Evolutionary conservation across 768 basidiomycete genomes (phyloP), one percentile per base, ranked within the genome.

Genomic region (Agrocybe pediades): DNA sequence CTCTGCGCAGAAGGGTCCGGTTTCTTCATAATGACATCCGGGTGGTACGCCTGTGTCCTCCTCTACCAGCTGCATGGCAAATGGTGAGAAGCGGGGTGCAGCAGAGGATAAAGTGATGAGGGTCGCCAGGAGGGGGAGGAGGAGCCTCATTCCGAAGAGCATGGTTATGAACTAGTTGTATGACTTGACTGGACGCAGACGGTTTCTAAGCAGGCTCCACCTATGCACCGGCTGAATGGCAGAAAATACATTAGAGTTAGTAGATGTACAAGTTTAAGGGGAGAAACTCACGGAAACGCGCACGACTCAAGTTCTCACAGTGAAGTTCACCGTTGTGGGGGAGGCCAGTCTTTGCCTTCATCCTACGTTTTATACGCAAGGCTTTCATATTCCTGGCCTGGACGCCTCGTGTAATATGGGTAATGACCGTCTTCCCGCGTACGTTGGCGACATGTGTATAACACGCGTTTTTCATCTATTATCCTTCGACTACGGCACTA

Each of bases 1-100:
- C 45, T 56, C 55, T 13, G 45, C 55, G 17, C 55, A 56, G 21
- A 41, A 27, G 7, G 55, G 55, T 16, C 55, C 55, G 2, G 49
- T 56, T 9, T 56, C 55, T 39, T 56, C 55, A 45, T 49, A 56
- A 6, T 46, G 46, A 9, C 55, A 56, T 2, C 55, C 55, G 21
- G 55, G 49, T 6, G 55, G 55, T 36, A 36, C 11, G 29, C 15
- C 29, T 7, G 29, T 7, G 13, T 36, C 33, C 11, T 11, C 5
- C n/a, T 5, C 4, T 13, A 36, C 13, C 13, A 36, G 5, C 33
- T 43, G 33, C 11, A 13, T n/a, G n/a, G 33, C 13, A 13, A 36
- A 36, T 4, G 33, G 11, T 13, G 33, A 36, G 11, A 15, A 13
- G 13, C 33, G 4, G 3, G 33, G 33, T 13, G 33, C 33, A 36